Conservation (phyloP, 306 rosid species). For the Urtica urens region DNA sequence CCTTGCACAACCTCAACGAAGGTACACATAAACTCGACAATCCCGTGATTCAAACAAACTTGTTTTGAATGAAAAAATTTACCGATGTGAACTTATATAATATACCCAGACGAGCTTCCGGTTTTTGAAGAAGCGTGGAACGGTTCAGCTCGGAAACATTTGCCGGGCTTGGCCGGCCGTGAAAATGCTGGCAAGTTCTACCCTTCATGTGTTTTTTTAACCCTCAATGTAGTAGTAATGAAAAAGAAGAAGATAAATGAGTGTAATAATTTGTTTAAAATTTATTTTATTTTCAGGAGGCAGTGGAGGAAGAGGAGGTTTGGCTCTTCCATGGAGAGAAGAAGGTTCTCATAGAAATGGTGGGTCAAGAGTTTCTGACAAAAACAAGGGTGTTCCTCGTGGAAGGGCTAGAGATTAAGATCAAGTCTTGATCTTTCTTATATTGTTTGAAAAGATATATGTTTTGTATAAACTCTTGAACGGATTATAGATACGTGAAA, state of each 20-base stretch:
- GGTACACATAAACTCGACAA: constrained; percentile 24
- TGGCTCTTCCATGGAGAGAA: constrained; percentile 56
- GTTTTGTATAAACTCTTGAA: no score
- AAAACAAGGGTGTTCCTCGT: constrained; percentile 10
- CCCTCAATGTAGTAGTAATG: no score
- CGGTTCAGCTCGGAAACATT: constrained; percentile 39
- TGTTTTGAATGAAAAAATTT: no score
- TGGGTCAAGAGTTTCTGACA: constrained; percentile 15
- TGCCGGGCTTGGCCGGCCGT: constrained; percentile 44
- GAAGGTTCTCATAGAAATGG: constrained; percentile 21
- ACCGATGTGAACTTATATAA: no score
- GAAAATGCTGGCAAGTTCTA: constrained; percentile 29
- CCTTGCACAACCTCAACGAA: constrained; percentile 72
- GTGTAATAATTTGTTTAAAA: background rate
- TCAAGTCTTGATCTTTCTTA: no score
- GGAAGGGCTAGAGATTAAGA: constrained; percentile 20
- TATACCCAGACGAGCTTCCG: constrained; percentile 60
- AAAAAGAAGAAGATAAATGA: no score
- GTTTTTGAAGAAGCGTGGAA: constrained; percentile 76
- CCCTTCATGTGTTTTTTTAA: no score
- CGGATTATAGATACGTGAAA: no score
- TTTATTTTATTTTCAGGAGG: constrained; percentile 33
- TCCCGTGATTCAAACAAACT: background rate
- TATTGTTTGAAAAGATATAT: no score
- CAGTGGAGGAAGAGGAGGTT: constrained; percentile 31